Percentiles rank a stretch among this genome's conserved stretches.
phyloP scores from a whole-genome alignment of 768 basidiomycete species.

The Rhizopogon salebrosus region DNA sequence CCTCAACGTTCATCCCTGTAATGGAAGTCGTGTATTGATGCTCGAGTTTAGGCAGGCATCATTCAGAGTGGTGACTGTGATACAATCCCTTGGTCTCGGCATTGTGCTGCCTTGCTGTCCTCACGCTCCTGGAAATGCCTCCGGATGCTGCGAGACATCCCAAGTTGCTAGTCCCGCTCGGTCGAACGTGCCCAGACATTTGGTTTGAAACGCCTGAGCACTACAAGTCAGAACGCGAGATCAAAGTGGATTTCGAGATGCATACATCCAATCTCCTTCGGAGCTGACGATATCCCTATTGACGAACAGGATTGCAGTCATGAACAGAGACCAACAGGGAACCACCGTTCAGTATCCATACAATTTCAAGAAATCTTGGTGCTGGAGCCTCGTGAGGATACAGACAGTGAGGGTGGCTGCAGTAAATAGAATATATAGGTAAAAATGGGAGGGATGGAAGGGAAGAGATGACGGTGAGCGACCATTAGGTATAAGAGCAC shows the following conservation, averaged over 20 bases:
- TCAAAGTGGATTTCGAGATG: neutral
- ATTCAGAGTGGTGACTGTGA: constrained; percentile 5
- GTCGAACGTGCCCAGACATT: constrained; percentile 37
- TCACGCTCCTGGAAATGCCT: constrained; percentile 15
- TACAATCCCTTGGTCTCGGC: constrained; percentile 3
- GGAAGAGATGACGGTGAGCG: too few species aligned
- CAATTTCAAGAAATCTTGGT: too few species aligned
- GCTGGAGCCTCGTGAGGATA: too few species aligned
- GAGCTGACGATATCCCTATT: constrained; percentile 68
- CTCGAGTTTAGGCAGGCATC: constrained; percentile 34
- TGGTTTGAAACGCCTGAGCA: constrained; percentile 25
- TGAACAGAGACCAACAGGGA: neutral
- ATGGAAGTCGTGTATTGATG: constrained; percentile 30
- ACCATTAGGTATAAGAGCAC: too few species aligned
- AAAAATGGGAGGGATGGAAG: too few species aligned
- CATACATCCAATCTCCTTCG: constrained; percentile 52
- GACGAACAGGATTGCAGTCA: constrained; percentile 1
- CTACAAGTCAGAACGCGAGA: constrained; percentile 28
- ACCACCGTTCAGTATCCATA: too few species aligned
- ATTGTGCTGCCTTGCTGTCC: neutral
- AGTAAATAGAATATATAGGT: too few species aligned
- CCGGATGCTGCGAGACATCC: constrained; percentile 38
- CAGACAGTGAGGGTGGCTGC: too few species aligned
- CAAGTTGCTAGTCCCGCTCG: constrained; percentile 32
- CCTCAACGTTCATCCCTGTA: constrained; percentile 53